Percentiles rank a stretch among this genome's conserved stretches.
These are phyloP conservation scores for Gypsophila paniculata DNA, from an alignment of 179 eudicot genomes.

Conservation along the genomic window DNA sequence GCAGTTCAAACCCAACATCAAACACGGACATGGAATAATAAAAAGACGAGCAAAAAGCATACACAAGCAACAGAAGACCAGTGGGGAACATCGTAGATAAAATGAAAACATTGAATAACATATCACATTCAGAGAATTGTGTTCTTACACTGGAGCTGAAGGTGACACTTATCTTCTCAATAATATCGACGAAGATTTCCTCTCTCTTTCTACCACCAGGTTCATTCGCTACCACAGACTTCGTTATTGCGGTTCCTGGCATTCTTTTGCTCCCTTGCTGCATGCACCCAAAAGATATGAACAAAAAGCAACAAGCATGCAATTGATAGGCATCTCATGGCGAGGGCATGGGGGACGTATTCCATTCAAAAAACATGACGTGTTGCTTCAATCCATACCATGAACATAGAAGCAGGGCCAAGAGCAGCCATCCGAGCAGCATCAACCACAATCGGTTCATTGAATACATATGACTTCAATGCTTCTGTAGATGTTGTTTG, in stretches of 20 bases:
- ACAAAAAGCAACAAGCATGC: conserved; percentile 11
- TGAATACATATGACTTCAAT: conserved; percentile 79
- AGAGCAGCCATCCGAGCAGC: conserved; percentile 77
- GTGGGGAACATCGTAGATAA: background rate
- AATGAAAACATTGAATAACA: background rate
- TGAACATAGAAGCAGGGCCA: conserved; percentile 80
- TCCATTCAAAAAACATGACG: conserved; percentile 1
- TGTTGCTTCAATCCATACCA: conserved; percentile 45
- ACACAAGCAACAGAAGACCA: background rate
- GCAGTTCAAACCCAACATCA: conserved; percentile 7
- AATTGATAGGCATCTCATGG: background rate
- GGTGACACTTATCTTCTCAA: conserved; percentile 95
- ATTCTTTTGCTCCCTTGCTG: conserved; percentile 95
- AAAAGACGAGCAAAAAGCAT: conserved; percentile 3
- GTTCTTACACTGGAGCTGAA: conserved; percentile 91
- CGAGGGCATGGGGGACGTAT: background rate
- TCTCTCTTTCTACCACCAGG: conserved; percentile 95
- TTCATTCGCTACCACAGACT: conserved; percentile 93
- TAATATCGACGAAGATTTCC: conserved; percentile 95
- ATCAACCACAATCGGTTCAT: conserved; percentile 88
- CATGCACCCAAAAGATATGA: conserved; percentile 25
- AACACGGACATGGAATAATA: background rate
- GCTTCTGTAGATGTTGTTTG: conserved; percentile 96
- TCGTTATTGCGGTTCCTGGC: conserved; percentile 98
- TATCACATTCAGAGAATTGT: conserved; percentile 1